Conservation (phyloP, 2,329 filamentous ascomycete species). For the Calonectria crousiana region DNA sequence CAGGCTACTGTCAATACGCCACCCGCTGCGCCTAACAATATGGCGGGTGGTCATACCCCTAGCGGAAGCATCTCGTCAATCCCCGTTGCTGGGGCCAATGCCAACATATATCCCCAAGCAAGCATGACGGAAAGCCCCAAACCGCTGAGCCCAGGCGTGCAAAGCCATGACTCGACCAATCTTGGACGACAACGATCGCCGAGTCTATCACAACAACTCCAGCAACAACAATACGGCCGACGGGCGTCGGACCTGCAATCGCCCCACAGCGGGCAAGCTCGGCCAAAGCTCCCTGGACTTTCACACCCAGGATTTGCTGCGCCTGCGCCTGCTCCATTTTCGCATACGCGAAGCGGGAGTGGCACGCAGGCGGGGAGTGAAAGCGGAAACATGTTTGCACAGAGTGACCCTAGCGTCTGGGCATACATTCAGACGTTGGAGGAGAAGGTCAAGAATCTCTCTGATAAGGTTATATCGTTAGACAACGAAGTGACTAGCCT, state of each 20-base stretch:
- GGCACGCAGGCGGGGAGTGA: slow-evolving; percentile 67
- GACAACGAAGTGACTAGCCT: slow-evolving; percentile 50
- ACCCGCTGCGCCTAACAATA: slow-evolving; percentile 60
- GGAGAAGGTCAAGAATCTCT: slow-evolving; percentile 57
- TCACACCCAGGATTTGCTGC: slow-evolving; percentile 52
- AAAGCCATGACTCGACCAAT: slow-evolving; percentile 64
- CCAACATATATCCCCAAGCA: slow-evolving; percentile 77
- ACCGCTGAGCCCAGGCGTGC: slow-evolving; percentile 76
- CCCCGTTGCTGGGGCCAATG: slow-evolving; percentile 59
- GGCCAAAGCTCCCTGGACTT: slow-evolving; percentile 53
- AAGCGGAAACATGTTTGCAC: slow-evolving; percentile 75
- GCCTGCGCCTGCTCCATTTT: slow-evolving; percentile 46
- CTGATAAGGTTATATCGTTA: slow-evolving; percentile 50
- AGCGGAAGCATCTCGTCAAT: slow-evolving; percentile 64
- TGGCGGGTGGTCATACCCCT: slow-evolving; percentile 58
- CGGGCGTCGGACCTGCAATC: slow-evolving; percentile 67
- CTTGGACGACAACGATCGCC: slow-evolving; percentile 72
- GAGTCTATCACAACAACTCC: slow-evolving; percentile 73
- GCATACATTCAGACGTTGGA: slow-evolving; percentile 79
- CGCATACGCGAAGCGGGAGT: slow-evolving; percentile 57
- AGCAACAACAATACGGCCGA: slow-evolving; percentile 70
- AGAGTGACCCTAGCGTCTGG: slow-evolving; percentile 75
- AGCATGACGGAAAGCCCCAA: slow-evolving; percentile 90
- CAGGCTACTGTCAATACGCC: slow-evolving; percentile 68
- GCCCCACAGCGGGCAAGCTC: slow-evolving; percentile 61